Evolutionary conservation across 2,329 filamentous ascomycete species (phyloP).

Genomic region (Pseudogymnoascus sp.): DNA sequence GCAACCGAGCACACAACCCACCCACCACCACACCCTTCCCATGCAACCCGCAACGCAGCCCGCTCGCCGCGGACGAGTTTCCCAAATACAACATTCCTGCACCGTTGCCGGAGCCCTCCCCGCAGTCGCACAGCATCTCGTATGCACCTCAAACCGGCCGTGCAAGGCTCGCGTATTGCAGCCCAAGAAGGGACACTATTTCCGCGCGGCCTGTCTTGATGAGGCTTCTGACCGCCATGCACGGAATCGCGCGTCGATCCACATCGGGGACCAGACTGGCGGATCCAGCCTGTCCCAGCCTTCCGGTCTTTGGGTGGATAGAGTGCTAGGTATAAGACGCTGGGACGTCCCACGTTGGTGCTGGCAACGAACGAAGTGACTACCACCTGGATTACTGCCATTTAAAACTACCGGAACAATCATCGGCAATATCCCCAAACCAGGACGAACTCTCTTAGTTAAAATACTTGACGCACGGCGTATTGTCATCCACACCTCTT

Average conservation of each 20-base stretch:
- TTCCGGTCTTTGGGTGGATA: not conserved
- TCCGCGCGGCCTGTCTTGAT: not conserved
- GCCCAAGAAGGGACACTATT: not conserved
- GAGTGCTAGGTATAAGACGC: not conserved
- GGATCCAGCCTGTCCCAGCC: not conserved
- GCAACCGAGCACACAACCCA: not conserved
- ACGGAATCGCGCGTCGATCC: slow-evolving; percentile 1
- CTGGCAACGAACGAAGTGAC: not conserved
- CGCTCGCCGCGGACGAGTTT: not conserved
- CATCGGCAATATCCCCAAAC: not conserved
- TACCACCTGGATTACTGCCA: not conserved
- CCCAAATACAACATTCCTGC: not conserved
- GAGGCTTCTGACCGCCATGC: not conserved
- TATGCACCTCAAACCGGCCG: not conserved
- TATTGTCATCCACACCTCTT: not conserved
- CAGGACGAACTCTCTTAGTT: not conserved
- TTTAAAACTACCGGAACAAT: not conserved
- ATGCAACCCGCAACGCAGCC: not conserved
- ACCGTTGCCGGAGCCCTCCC: not conserved
- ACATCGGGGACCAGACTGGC: not conserved
- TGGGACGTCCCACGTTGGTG: not conserved
- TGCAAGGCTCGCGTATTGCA: not conserved
- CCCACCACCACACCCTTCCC: not conserved
- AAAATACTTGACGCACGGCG: not conserved
- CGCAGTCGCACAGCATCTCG: not conserved